These are phyloP conservation scores for Basidiobolus meristosporus DNA, from an alignment of 371 early-diverging fungal species.

Conservation along the genomic window DNA sequence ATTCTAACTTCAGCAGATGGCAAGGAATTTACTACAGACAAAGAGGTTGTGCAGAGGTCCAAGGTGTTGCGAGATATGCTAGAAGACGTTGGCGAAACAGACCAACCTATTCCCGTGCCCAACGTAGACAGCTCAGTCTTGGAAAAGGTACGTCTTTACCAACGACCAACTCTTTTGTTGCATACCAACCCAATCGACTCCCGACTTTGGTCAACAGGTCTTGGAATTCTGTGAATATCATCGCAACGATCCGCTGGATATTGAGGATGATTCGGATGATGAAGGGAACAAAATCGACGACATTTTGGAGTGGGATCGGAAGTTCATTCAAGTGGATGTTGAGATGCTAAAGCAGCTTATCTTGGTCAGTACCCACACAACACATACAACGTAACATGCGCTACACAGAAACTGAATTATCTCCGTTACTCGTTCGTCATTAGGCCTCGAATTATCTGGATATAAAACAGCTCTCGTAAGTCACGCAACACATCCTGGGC, in stretches of 20 bases:
- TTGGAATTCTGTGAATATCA: conserved; percentile 70
- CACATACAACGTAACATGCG: too few relatives aligned
- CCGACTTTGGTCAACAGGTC: too few relatives aligned
- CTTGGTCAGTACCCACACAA: conserved; percentile 14
- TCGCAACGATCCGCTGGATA: conserved; percentile 34
- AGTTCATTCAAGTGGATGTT: conserved; percentile 69
- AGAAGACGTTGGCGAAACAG: conserved; percentile 61
- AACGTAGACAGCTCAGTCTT: conserved; percentile 51
- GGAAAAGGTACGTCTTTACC: too few relatives aligned
- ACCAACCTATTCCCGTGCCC: conserved; percentile 55
- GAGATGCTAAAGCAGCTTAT: conserved; percentile 77
- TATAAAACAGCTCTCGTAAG: conserved; percentile 67
- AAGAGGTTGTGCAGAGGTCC: conserved; percentile 70
- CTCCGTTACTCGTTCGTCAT: neutral
- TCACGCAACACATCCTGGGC: too few relatives aligned
- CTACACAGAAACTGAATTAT: too few relatives aligned
- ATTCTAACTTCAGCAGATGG: conserved; percentile 37
- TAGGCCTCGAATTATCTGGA: conserved; percentile 90
- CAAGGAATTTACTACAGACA: conserved; percentile 55
- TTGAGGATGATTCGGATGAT: conserved; percentile 10
- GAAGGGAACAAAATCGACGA: conserved; percentile 18
- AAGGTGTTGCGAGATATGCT: conserved; percentile 86
- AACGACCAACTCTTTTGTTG: too few relatives aligned
- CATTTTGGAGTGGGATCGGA: conserved; percentile 66
- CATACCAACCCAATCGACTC: too few relatives aligned